phyloP scores from a whole-genome alignment of 2,329 filamentous ascomycete species.

The Arthrobotrys sphaeroides region DNA sequence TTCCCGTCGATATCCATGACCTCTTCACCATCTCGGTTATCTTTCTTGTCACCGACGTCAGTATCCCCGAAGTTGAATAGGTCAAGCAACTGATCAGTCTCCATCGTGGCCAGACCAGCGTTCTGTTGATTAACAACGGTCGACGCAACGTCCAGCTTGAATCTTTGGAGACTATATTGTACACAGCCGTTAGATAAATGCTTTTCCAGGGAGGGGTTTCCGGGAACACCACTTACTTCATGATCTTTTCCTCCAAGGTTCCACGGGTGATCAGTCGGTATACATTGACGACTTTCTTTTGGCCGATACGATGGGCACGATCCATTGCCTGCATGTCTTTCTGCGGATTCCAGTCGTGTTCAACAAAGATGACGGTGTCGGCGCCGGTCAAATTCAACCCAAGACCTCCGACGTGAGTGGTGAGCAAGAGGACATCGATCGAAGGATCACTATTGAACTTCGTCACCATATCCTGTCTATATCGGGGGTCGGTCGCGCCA shows the following conservation, averaged over 20 bases:
- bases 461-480: constrained; percentile 97
- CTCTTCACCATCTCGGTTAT: constrained; percentile 74
- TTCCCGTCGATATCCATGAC: constrained; percentile 95
- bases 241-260: constrained; percentile 97
- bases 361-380: constrained; percentile 98
- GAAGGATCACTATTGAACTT: constrained; percentile 98
- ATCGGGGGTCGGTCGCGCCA: constrained; percentile 88
- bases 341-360: constrained; percentile 99
- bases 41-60: constrained; percentile 69
- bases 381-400: constrained; percentile 95
- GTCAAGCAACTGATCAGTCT: constrained; percentile 97
- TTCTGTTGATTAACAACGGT: constrained; percentile 99
- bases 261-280: constrained; percentile 96
- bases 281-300: constrained; percentile 99
- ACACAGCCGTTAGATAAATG: constrained; percentile 21
- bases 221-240: constrained; percentile 68
- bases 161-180: constrained; percentile 80
- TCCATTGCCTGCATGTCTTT: constrained; percentile 99
- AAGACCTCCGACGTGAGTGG: constrained; percentile 92
- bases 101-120: constrained; percentile 91
- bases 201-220: not conserved
- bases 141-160: constrained; percentile 98
- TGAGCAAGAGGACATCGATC: constrained; percentile 91
- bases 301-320: constrained; percentile 94
- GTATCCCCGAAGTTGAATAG: constrained; percentile 90